Evolutionary conservation across 352 stramenopile species (phyloP), one percentile per base, ranked within the genome.

Genomic region (Heterotrichella gracilis): DNA sequence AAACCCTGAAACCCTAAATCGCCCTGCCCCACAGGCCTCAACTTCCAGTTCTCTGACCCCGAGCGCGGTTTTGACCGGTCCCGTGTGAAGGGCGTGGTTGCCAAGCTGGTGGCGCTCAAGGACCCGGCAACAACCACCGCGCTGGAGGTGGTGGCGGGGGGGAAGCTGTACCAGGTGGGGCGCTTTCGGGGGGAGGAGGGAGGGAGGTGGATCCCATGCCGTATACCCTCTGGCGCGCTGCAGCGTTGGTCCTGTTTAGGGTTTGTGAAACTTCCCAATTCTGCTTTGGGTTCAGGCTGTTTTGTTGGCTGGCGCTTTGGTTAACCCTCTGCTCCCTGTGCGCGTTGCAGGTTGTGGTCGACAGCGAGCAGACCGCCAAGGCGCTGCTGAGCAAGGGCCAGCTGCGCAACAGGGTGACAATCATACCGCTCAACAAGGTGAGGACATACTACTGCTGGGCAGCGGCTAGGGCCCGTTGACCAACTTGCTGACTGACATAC

Each of bases 281-380:
- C n/a, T n/a, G n/a, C n/a, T n/a, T n/a, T n/a, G n/a, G n/a, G n/a
- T n/a, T n/a, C n/a, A n/a, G n/a, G n/a, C n/a, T n/a, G n/a, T n/a
- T n/a, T n/a, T n/a, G n/a, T n/a, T n/a, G n/a, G n/a, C n/a, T n/a
- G n/a, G n/a, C n/a, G n/a, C n/a, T n/a, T n/a, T n/a, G n/a, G n/a
- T n/a, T n/a, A n/a, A n/a, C n/a, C n/a, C n/a, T n/a, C n/a, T n/a
- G n/a, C n/a, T n/a, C n/a, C n/a, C 20, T 17, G 39, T n/a, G n/a
- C n/a, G n/a, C n/a, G n/a, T n/a, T n/a, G n/a, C n/a, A n/a, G n/a
- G 66, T 99, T 25, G 91, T 99, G 22, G 92, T 97, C 17, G 91
- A 99, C 74, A 94, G 94, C 73, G 89, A 95, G 25, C 85, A 95
- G 32, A 97, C 89, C 14, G 90, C 89, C 19, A 96, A 97, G 76